Evolutionary conservation across 345 rosid species (phyloP), one percentile per base, ranked within the genome.

Genomic region (Excoecaria agallocha): DNA sequence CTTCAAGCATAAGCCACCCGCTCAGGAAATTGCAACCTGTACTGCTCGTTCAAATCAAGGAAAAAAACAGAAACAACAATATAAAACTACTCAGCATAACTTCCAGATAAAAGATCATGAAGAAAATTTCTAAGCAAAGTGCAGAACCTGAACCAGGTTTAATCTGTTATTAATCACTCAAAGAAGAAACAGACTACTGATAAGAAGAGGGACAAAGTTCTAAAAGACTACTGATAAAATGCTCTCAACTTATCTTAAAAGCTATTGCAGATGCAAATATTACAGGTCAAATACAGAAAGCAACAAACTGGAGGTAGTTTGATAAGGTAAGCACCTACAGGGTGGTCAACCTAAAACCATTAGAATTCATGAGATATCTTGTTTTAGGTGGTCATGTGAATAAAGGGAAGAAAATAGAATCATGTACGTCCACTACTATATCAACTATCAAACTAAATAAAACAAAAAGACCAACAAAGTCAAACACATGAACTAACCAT

Each of bases 381-480:
- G 54, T 60, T 62, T 60, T 37, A 50, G 68, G 12, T 20, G n/a
- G 55, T 66, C 49, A 69, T 45, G 67, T 55, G 24, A 69, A 54
- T 48, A 50, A 61, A 82, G 64, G 74, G 73, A 70, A 76, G 54
- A 50, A 57, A 76, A 66, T 30, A 37, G 74, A 80, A 79, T 77
- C 81, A 76, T 73, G 74, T 75, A 72, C 82, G 68, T 71, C 73
- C 51, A 63, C 67, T n/a, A 70, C 50, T 73, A 70, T 82, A 72
- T 79, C 52, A 52, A 30, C 30, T 30, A 30, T 30, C 30, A 30
- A 30, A 30, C 30, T 30, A 30, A 30, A 30, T 30, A 30, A 30
- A 30, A 30, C 30, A 30, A 61, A 17, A 49, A 49, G 30, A 71
- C 62, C 17, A 30, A 50, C 10, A 20, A 68, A 73, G 35, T 16